Percentiles rank a stretch among this genome's conserved stretches.
Conservation (phyloP, 2,329 filamentous ascomycete species). For the Colletotrichum brevisporum region DNA sequence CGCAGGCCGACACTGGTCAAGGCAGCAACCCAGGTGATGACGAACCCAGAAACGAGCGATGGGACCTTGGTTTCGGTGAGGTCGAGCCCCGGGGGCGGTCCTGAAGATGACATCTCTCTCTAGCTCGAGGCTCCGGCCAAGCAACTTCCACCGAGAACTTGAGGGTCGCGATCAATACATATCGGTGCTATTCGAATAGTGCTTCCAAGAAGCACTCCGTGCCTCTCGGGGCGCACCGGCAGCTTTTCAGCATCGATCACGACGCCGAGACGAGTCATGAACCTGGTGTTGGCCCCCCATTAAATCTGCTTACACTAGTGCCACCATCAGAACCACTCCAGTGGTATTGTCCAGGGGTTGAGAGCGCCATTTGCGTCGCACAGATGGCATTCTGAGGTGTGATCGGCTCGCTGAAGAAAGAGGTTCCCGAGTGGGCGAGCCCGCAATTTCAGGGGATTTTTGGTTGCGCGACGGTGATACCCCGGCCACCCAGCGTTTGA, state of each 20-base stretch:
- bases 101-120: neutral
- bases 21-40: neutral
- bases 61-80: constrained; percentile 2
- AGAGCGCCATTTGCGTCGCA: neutral
- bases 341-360: neutral
- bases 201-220: neutral
- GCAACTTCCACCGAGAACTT: neutral
- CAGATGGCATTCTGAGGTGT: neutral
- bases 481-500: neutral
- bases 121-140: neutral
- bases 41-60: neutral
- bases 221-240: too few relatives aligned
- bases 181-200: neutral
- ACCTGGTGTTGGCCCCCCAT: neutral
- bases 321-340: neutral
- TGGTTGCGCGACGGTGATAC: neutral
- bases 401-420: neutral
- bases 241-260: neutral
- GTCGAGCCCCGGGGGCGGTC: neutral
- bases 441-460: neutral
- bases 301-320: neutral
- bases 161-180: neutral
- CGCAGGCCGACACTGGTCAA: neutral
- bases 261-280: neutral
- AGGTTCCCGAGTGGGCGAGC: neutral